A percentile compares a stretch with the other conserved stretches of the same genome.
Evolutionary conservation across 1,284 basidiomycete genomes (phyloP).

Genomic region (Lentinula novae-zelandiae): DNA sequence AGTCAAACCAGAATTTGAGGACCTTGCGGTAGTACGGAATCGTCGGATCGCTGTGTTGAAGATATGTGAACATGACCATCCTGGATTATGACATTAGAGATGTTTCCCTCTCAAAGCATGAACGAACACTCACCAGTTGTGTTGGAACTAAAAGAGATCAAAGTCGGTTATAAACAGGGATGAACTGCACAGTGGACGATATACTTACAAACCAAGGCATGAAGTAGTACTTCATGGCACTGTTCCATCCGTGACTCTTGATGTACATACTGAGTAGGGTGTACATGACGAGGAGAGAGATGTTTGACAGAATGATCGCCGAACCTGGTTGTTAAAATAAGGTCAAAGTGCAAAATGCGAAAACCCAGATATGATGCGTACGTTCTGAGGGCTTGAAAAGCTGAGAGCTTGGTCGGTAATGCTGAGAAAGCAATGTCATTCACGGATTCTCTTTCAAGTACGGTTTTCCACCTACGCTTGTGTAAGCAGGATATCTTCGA

Average conservation of each 20-base stretch:
- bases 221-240: conserved; percentile 39
- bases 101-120: neutral
- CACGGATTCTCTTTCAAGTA: neutral
- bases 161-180: neutral
- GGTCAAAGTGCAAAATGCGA: neutral
- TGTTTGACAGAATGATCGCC: conserved; percentile 51
- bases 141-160: conserved; percentile 22
- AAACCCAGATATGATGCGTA: conserved; percentile 4
- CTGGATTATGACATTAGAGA: conserved; percentile 14
- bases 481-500: conserved; percentile 29
- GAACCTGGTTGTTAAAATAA: conserved; percentile 15
- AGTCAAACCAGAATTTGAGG: neutral
- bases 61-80: conserved; percentile 39
- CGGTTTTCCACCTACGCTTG: conserved; percentile 24
- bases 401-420: conserved; percentile 28
- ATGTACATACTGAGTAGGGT: conserved; percentile 40
- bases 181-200: neutral
- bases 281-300: conserved; percentile 48
- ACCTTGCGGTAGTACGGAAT: conserved; percentile 37
- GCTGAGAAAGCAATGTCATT: conserved; percentile 18
- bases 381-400: conserved; percentile 30
- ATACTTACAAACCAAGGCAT: conserved; percentile 53
- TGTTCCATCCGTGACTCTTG: conserved; percentile 20
- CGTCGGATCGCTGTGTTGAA: conserved; percentile 39
- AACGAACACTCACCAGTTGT: conserved; percentile 38